Percentiles rank a stretch among this genome's conserved stretches.
phyloP scores from a whole-genome alignment of 768 basidiomycete species.

The Mycena haematopus region DNA sequence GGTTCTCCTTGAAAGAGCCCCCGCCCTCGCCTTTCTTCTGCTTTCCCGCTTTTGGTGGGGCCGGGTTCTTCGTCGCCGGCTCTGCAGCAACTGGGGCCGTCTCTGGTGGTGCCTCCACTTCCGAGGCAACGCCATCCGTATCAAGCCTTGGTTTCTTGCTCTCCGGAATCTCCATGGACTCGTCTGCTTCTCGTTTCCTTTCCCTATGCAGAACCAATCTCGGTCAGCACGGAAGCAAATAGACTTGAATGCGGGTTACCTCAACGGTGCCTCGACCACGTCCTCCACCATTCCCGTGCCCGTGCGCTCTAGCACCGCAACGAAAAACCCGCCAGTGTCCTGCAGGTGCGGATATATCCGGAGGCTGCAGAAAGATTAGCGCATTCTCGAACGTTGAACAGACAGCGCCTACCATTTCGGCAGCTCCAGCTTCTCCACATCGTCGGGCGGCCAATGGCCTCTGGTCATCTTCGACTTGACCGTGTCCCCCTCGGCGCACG shows the following conservation, averaged over 20 bases:
- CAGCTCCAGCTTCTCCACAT: slow-evolving; percentile 65
- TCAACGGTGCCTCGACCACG: slow-evolving; percentile 13
- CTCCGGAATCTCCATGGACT: slow-evolving; percentile 47
- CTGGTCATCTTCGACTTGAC: slow-evolving; percentile 66
- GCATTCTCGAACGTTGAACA: slow-evolving; percentile 23
- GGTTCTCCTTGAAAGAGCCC: slow-evolving; percentile 83
- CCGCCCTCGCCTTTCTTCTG: slow-evolving; percentile 34
- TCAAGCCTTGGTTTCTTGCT: slow-evolving; percentile 58
- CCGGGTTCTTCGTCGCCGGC: neutral
- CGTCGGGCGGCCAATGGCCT: slow-evolving; percentile 83
- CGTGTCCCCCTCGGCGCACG: slow-evolving; percentile 54
- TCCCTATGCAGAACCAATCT: slow-evolving; percentile 34
- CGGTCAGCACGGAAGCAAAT: neutral
- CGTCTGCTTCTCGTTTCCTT: slow-evolving; percentile 61
- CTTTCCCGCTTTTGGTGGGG: slow-evolving; percentile 26
- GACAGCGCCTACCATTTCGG: slow-evolving; percentile 66
- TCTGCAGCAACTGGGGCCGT: neutral
- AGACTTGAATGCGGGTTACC: slow-evolving; percentile 24
- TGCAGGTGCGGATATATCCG: slow-evolving; percentile 95
- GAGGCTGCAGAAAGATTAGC: slow-evolving; percentile 56
- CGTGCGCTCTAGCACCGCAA: slow-evolving; percentile 79
- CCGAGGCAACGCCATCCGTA: slow-evolving; percentile 25
- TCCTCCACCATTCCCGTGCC: neutral
- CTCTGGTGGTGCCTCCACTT: slow-evolving; percentile 3
- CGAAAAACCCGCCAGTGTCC: slow-evolving; percentile 96